Base-by-base conservation (phyloP, 495 filamentous ascomycete species). In the Pyrenopolyporus hunteri region DNA sequence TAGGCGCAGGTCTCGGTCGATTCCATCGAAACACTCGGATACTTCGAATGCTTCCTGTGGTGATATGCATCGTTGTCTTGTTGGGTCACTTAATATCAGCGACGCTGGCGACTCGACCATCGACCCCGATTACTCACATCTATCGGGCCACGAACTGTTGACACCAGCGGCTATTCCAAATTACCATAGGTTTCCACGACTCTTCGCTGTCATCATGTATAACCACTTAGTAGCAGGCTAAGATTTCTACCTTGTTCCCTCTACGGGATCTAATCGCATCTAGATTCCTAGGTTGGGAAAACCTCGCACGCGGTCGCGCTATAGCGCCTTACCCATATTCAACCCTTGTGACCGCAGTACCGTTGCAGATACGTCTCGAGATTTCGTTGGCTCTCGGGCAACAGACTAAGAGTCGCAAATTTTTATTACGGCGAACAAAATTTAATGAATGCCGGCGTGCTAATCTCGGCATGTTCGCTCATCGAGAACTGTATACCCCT, bases 1-100 rank as follows among this genome's bases (percentile, higher is more conserved):
- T 48, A 53, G 48, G 36, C 31, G 23, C 42, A 8, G 37, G 36
- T 19, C 2, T 47, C 44, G 45, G 62, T 60, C 44, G 23, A 59
- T 59, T 32, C 51, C 56, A 51, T 45, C 51, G 59, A 26, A 19
- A 60, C 29, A 29, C 39, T 33, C 44, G 49, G 47, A 29, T 35
- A 8, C 35, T 39, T 45, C 25, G 32, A 9, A 43, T 29, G 37
- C 42, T 45, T 25, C 22, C 43, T 64, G 37, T 23, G 35, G n/a
- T 31, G 26, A 26, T 33, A 59, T 46, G 16, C 50, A 46, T 37
- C 43, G 6, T 16, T 25, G 9, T 6, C 32, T 40, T 31, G 2
- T 31, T 39, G 40, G 50, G 42, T 57, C 51, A 60, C 63, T 46
- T 29, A 40, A 23, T 44, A 17, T 10, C 29, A 33, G n/a, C 7